These are phyloP conservation scores for Fraxinus excelsior DNA, from an alignment of 257 asterid genomes.

Conservation along the genomic window DNA sequence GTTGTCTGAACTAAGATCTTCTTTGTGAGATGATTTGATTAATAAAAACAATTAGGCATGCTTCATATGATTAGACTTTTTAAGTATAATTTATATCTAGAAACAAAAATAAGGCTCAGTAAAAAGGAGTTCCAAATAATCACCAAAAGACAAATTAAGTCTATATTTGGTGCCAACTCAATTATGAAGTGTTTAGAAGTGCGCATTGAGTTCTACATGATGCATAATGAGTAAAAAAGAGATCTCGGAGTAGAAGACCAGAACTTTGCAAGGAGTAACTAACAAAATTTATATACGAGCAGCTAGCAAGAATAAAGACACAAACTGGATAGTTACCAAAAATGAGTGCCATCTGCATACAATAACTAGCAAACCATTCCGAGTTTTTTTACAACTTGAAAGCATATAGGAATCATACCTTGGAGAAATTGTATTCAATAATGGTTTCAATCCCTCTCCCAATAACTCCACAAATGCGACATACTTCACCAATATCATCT, in stretches of 20 bases:
- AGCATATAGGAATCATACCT: constrained; percentile 47
- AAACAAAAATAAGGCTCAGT: neutral
- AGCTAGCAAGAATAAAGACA: neutral
- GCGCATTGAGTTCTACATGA: neutral
- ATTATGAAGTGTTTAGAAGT: neutral
- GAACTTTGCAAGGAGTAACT: neutral
- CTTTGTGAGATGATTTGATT: constrained; percentile 12
- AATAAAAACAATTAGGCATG: constrained; percentile 16
- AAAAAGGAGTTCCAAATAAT: constrained; percentile 8
- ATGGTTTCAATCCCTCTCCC: constrained; percentile 79
- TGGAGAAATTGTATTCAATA: constrained; percentile 81
- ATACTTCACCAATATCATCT: constrained; percentile 95
- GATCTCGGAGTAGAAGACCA: neutral
- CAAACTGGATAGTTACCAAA: neutral
- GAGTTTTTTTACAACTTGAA: neutral
- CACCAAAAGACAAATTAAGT: constrained; percentile 5
- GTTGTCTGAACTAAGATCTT: constrained; percentile 21
- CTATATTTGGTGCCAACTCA: neutral
- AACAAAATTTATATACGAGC: neutral
- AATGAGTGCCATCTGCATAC: neutral
- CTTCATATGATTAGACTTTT: neutral
- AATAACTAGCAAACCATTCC: neutral
- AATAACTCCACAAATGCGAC: constrained; percentile 94
- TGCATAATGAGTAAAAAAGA: neutral
- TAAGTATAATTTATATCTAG: neutral